Base-by-base conservation (phyloP, 1,284 basidiomycete genomes). In the Phylloboletellus chloephorus region DNA sequence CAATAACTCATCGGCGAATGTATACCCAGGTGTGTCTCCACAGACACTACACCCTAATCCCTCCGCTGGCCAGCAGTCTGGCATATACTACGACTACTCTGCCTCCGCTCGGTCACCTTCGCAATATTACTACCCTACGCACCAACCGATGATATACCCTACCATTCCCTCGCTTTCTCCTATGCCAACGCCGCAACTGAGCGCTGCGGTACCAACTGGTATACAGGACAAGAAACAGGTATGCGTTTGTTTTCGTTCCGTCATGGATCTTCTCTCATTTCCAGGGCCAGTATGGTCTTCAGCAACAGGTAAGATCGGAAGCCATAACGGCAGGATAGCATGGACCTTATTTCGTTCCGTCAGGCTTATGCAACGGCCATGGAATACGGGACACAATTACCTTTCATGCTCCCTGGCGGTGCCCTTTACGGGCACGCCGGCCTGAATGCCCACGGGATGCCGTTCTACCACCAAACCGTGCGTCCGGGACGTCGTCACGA, bases 201-300 rank as follows among this genome's bases (percentile, higher is more conserved):
- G 63, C n/a, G 52, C 67, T 31, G 63, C 69, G 11, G 61, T 64
- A 31, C 67, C 72, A 21, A 59, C 66, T 11, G 64, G 68, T 23
- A 51, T 72, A 26, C 54, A 65, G 16, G 78, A 81, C 49, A 83
- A 80, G 59, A 82, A 81, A 52, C 79, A 78, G 69, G 82, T 80
- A 52, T 29, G 67, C 50, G 31, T 44, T 51, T 41, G 6, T 37
- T 21, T 43, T 24, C 20, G 31, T 34, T 25, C 34, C 6, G 12
- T 47, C 21, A 41, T 34, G 13, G 20, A 7, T 16, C 17, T 43
- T 36, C 39, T 43, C 40, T 51, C 42, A 55, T 33, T 17, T 37
- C 43, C 15, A 11, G 31, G 13, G 24, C 32, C 35, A 79, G 72
- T 76, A 72, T 59, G 69, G 68, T 52, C 54, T 71, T 34, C 73